These are phyloP conservation scores for Boletellus dicymbophilus DNA, from an alignment of 1,284 basidiomycete species.

Conservation along the genomic window DNA sequence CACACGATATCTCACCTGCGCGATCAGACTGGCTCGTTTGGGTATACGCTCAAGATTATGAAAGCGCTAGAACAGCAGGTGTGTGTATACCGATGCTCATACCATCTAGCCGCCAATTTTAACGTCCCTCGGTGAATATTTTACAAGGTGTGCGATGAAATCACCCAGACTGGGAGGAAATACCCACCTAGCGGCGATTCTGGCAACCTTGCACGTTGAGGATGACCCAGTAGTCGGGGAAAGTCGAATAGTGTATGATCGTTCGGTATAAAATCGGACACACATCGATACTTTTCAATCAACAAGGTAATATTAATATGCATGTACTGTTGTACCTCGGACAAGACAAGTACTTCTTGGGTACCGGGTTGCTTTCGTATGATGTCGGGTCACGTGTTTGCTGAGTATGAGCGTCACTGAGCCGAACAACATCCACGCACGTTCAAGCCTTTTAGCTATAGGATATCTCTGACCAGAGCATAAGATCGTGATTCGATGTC, in stretches of 20 bases:
- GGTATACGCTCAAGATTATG: conserved; percentile 66
- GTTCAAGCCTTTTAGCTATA: background rate
- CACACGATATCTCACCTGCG: conserved; percentile 81
- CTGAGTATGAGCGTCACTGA: background rate
- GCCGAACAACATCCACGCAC: background rate
- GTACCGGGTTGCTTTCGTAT: too few relatives aligned
- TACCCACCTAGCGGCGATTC: conserved; percentile 27
- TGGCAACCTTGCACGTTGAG: conserved; percentile 27
- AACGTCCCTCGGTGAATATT: too few relatives aligned
- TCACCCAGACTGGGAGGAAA: conserved; percentile 30
- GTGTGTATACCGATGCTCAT: conserved; percentile 5
- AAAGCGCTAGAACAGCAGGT: conserved; percentile 53
- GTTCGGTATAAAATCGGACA: too few relatives aligned
- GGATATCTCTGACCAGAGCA: too few relatives aligned
- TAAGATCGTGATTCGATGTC: background rate
- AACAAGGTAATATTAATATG: background rate
- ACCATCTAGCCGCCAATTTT: background rate
- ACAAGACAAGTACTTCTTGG: too few relatives aligned
- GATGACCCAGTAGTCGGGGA: conserved; percentile 4
- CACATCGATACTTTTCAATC: too few relatives aligned
- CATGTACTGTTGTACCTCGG: background rate
- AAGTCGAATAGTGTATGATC: background rate
- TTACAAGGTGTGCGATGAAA: conserved; percentile 32
- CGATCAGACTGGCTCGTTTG: conserved; percentile 68
- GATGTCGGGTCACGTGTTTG: background rate